These are phyloP conservation scores for Pigoraptor vietnamica DNA, from an alignment of 78 protist species.

Conservation along the genomic window DNA sequence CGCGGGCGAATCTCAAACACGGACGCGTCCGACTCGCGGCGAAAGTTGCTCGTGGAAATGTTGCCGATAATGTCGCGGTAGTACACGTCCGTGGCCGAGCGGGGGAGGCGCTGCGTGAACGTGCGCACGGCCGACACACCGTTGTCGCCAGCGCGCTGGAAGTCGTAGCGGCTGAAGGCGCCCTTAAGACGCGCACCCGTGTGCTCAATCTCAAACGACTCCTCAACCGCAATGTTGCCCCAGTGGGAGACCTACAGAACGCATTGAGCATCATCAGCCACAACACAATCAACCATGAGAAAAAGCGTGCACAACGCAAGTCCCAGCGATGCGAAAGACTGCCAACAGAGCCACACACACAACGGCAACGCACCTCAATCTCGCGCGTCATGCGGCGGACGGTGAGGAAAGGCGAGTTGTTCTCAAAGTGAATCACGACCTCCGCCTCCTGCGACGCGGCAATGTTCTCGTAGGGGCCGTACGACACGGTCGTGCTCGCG, in stretches of 20 bases:
- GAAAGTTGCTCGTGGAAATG: constrained; percentile 69
- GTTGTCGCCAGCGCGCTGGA: constrained; percentile 40
- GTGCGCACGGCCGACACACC: constrained; percentile 15
- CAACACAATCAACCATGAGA: too few species aligned
- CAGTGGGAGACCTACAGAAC: too few species aligned
- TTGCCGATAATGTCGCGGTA: constrained; percentile 86
- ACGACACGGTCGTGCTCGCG: constrained; percentile 17
- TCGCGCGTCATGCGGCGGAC: constrained; percentile 18
- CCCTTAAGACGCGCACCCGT: constrained; percentile 65
- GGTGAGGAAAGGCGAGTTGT: constrained; percentile 49
- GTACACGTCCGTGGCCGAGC: constrained; percentile 65
- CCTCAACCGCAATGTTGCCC: constrained; percentile 73
- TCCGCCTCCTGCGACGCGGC: constrained; percentile 24
- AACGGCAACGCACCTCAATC: too few species aligned
- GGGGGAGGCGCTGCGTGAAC: constrained; percentile 41
- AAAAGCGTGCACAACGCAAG: too few species aligned
- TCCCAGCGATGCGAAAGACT: too few species aligned
- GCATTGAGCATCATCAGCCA: too few species aligned
- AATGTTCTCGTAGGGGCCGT: constrained; percentile 77
- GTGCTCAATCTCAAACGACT: constrained; percentile 46
- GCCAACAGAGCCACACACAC: too few species aligned
- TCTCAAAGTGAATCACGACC: constrained; percentile 70
- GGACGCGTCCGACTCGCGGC: background rate
- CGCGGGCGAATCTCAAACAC: constrained; percentile 54
- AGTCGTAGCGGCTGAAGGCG: constrained; percentile 73